phyloP scores from a whole-genome alignment of 2,329 filamentous ascomycete species.

The Rachicladosporium sp. region DNA sequence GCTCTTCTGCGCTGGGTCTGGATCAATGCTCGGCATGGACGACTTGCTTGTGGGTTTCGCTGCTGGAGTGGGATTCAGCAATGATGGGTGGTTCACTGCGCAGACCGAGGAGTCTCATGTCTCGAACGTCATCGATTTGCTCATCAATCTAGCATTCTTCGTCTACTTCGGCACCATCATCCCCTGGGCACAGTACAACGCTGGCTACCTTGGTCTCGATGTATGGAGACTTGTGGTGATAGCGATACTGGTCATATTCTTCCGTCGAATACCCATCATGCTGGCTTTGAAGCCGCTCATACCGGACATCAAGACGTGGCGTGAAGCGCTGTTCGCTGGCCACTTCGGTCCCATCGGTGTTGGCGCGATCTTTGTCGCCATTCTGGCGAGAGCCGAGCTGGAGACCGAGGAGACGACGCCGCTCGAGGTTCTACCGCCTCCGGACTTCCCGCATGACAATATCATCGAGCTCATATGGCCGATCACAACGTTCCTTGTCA shows the following conservation, averaged over 20 bases:
- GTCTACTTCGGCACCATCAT: constrained; percentile 97
- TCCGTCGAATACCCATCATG: constrained; percentile 94
- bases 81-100: constrained; percentile 96
- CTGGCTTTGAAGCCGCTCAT: constrained; percentile 80
- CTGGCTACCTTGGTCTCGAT: constrained; percentile 54
- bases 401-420: constrained; percentile 66
- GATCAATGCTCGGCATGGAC: constrained; percentile 80
- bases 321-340: constrained; percentile 92
- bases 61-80: constrained; percentile 95
- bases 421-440: constrained; percentile 47
- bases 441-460: constrained; percentile 48
- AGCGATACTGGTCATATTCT: constrained; percentile 84
- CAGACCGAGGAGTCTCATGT: constrained; percentile 98
- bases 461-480: constrained; percentile 88
- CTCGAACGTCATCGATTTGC: constrained; percentile 94
- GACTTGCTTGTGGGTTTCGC: constrained; percentile 91
- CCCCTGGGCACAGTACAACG: constrained; percentile 86
- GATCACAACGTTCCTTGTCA: constrained; percentile 85
- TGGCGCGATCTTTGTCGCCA: constrained; percentile 88
- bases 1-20: constrained; percentile 88
- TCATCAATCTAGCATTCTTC: constrained; percentile 96
- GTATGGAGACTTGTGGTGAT: constrained; percentile 92
- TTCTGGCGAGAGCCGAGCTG: constrained; percentile 83
- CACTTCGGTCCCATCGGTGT: constrained; percentile 98
- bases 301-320: constrained; percentile 95